Conservation (phyloP, 192 early-diverging fungal genomes). For the Thamnidium elegans region DNA sequence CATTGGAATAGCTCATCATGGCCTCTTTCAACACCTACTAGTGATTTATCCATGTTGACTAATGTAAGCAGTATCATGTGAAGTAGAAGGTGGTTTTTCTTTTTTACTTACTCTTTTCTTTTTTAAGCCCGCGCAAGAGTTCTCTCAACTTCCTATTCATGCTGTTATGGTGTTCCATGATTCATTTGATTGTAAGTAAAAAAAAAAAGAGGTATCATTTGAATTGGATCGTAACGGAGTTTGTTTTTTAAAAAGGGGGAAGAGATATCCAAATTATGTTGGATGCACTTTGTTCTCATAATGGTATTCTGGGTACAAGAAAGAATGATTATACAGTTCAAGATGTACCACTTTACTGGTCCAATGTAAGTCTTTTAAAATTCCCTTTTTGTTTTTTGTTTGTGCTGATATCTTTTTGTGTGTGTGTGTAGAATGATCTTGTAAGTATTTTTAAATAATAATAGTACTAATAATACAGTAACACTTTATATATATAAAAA, state of each 20-base stretch:
- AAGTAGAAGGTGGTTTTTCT: background rate
- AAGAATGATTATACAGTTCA: constrained; percentile 42
- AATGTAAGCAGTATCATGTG: constrained; percentile 22
- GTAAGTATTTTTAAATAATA: too few species aligned
- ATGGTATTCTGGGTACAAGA: constrained; percentile 56
- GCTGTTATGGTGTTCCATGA: constrained; percentile 86
- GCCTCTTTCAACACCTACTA: constrained; percentile 53
- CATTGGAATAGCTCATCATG: constrained; percentile 62
- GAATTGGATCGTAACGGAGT: background rate
- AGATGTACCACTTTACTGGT: constrained; percentile 74
- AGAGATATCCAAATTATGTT: constrained; percentile 78
- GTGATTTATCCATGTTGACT: constrained; percentile 12
- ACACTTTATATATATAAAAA: too few species aligned
- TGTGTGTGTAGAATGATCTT: constrained; percentile 23
- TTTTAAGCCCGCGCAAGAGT: constrained; percentile 22
- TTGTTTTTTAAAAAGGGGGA: constrained; percentile 53
- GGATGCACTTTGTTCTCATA: constrained; percentile 64
- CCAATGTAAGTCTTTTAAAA: constrained; percentile 46
- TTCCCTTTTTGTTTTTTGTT: background rate
- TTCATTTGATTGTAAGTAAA: constrained; percentile 62
- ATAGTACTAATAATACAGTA: background rate
- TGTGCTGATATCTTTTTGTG: constrained; percentile 29
- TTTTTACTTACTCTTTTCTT: background rate
- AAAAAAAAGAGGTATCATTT: background rate
- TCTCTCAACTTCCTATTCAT: constrained; percentile 53